Conservation (phyloP, 345 rosid genomes). For the Jatropha curcas region DNA sequence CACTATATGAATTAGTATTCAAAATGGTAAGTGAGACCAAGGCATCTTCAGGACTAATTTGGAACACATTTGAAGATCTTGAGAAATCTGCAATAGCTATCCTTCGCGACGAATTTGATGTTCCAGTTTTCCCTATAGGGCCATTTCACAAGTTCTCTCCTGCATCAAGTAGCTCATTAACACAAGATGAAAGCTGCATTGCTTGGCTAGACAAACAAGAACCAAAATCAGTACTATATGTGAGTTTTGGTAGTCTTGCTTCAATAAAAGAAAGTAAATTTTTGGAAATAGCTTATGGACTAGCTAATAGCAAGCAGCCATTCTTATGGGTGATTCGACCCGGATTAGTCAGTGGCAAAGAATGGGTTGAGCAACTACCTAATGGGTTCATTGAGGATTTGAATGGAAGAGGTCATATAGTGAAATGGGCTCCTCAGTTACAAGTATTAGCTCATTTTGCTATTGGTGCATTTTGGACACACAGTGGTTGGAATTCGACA, state of each 20-base stretch:
- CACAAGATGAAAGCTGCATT: slow-evolving; percentile 34
- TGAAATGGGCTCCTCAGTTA: slow-evolving; percentile 22
- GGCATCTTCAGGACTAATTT: slow-evolving; percentile 36
- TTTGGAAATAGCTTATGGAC: slow-evolving; percentile 18
- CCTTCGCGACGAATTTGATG: slow-evolving; percentile 5
- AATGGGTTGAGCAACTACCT: slow-evolving; percentile 11
- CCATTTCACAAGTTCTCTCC: slow-evolving; percentile 45
- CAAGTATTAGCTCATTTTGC: slow-evolving; percentile 15
- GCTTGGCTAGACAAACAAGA: slow-evolving; percentile 43
- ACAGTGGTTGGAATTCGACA: background rate
- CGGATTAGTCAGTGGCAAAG: slow-evolving; percentile 12
- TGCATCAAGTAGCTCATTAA: slow-evolving; percentile 27
- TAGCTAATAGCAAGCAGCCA: slow-evolving; percentile 14
- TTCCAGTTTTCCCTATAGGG: slow-evolving; percentile 39
- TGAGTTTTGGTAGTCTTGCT: slow-evolving; percentile 49
- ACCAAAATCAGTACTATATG: slow-evolving; percentile 40
- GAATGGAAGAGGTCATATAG: slow-evolving; percentile 11
- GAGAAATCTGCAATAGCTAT: slow-evolving; percentile 21
- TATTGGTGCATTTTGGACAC: slow-evolving; percentile 23
- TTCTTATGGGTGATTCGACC: slow-evolving; percentile 19
- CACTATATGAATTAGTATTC: slow-evolving; percentile 16
- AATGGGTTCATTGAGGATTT: slow-evolving; percentile 7
- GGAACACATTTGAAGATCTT: slow-evolving; percentile 38
- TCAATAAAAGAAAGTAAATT: slow-evolving; percentile 20
- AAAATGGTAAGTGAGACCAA: slow-evolving; percentile 13